These are phyloP conservation scores for Diutina siamensis DNA, from an alignment of 1,139 yeast genomes.

Conservation along the genomic window DNA sequence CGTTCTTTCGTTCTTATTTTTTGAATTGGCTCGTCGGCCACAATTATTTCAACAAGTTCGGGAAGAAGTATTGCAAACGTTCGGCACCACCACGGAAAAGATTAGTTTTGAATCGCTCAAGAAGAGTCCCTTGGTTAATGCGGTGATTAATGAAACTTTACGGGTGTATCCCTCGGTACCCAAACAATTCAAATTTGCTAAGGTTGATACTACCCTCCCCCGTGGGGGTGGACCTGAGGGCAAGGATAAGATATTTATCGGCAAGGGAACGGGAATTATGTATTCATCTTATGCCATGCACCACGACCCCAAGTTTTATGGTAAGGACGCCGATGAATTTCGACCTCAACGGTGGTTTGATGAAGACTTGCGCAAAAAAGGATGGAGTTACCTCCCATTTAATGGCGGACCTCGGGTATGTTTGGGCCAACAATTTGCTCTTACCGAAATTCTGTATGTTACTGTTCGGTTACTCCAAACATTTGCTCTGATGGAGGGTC, in stretches of 20 bases:
- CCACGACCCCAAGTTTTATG: background rate
- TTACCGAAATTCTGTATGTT: background rate
- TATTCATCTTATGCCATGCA: background rate
- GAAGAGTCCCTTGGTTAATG: background rate
- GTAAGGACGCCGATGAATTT: conserved; percentile 5
- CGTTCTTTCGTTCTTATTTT: conserved; percentile 34
- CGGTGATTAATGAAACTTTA: conserved; percentile 1
- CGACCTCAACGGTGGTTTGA: conserved; percentile 2
- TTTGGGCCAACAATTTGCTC: conserved; percentile 13
- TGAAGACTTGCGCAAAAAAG: background rate
- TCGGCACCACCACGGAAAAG: conserved; percentile 15
- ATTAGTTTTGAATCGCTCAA: conserved; percentile 2
- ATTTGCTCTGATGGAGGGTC: background rate
- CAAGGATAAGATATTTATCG: background rate
- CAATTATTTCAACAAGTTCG: conserved; percentile 27
- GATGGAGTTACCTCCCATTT: conserved; percentile 18
- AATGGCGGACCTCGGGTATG: conserved; percentile 55
- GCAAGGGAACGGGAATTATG: background rate
- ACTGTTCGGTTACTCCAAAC: conserved; percentile 1
- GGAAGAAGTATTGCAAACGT: conserved; percentile 22
- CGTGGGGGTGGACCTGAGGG: background rate
- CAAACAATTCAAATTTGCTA: background rate
- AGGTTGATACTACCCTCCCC: background rate
- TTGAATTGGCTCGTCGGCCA: conserved; percentile 35
- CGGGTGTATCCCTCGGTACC: conserved; percentile 3